A percentile compares a stretch with the other conserved stretches of the same genome.
These are phyloP conservation scores for Cercospora janseana DNA, from an alignment of 2,329 filamentous ascomycete genomes.

Conservation along the genomic window DNA sequence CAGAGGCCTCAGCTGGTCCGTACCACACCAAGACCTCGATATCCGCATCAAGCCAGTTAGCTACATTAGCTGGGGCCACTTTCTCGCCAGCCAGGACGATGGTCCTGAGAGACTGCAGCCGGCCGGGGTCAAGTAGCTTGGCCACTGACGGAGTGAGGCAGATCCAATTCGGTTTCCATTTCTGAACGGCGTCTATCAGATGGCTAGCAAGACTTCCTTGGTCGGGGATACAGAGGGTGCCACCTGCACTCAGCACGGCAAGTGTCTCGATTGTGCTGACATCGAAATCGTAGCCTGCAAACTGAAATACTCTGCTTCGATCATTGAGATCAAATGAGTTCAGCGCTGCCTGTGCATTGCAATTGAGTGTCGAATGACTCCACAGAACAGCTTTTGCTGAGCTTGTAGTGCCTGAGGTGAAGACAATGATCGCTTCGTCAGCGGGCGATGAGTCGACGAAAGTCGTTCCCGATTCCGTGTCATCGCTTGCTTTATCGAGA, in stretches of 20 bases:
- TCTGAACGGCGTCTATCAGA: conserved; percentile 44
- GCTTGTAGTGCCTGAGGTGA: conserved; percentile 10
- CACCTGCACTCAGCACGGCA: conserved; percentile 18
- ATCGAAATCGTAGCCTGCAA: conserved; percentile 26
- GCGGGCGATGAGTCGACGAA: neutral
- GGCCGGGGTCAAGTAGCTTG: conserved; percentile 46
- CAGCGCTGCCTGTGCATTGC: neutral
- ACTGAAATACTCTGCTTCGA: conserved; percentile 22
- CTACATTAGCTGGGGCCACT: neutral
- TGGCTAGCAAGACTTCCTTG: conserved; percentile 50
- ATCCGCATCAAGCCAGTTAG: conserved; percentile 2
- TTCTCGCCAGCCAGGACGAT: conserved; percentile 12
- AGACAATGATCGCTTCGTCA: neutral
- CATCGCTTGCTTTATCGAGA: neutral
- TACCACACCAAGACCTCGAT: conserved; percentile 38
- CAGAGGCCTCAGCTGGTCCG: conserved; percentile 43
- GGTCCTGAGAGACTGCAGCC: conserved; percentile 29
- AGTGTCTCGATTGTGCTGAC: conserved; percentile 14
- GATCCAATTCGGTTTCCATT: conserved; percentile 38
- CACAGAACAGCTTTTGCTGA: conserved; percentile 5
- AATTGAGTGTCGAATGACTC: conserved; percentile 5
- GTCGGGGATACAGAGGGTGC: conserved; percentile 27
- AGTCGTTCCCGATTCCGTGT: neutral
- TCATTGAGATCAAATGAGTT: neutral
- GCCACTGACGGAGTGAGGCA: conserved; percentile 59